phyloP scores from a whole-genome alignment of 306 rosid genomes.

The Quercus cerris region DNA sequence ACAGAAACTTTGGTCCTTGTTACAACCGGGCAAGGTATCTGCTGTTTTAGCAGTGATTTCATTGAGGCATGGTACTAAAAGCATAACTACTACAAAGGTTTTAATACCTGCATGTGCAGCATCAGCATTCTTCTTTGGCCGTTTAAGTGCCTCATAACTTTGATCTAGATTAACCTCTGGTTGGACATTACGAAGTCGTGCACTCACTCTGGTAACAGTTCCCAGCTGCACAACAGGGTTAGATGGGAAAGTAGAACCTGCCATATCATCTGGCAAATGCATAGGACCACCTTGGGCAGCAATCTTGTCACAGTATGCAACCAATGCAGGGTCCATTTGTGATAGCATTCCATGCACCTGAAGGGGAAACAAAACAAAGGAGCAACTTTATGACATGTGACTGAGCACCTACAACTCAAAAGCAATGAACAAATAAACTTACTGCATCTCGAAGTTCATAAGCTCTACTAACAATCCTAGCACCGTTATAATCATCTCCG shows the following conservation, averaged over 20 bases:
- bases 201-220: constrained; percentile 67
- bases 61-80: background rate
- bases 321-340: constrained; percentile 94
- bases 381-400: constrained; percentile 19
- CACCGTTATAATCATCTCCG: constrained; percentile 85
- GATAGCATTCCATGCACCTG: constrained; percentile 97
- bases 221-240: constrained; percentile 82
- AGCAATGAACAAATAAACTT: constrained; percentile 22
- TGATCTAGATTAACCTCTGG: constrained; percentile 71
- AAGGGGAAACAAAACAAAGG: constrained; percentile 1
- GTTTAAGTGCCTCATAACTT: constrained; percentile 69
- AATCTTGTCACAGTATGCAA: constrained; percentile 83
- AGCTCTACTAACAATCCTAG: constrained; percentile 95
- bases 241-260: constrained; percentile 56
- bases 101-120: constrained; percentile 56
- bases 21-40: too few species aligned
- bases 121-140: constrained; percentile 59
- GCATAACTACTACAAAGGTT: constrained; percentile 1
- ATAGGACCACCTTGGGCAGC: constrained; percentile 86
- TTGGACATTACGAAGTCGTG: constrained; percentile 86
- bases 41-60: background rate
- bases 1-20: too few species aligned
- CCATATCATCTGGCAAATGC: constrained; percentile 63
- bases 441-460: constrained; percentile 92
- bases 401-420: constrained; percentile 16